These are phyloP conservation scores for Amaranthus hypochondriacus DNA, from an alignment of 148 eudicot genomes.

Conservation along the genomic window DNA sequence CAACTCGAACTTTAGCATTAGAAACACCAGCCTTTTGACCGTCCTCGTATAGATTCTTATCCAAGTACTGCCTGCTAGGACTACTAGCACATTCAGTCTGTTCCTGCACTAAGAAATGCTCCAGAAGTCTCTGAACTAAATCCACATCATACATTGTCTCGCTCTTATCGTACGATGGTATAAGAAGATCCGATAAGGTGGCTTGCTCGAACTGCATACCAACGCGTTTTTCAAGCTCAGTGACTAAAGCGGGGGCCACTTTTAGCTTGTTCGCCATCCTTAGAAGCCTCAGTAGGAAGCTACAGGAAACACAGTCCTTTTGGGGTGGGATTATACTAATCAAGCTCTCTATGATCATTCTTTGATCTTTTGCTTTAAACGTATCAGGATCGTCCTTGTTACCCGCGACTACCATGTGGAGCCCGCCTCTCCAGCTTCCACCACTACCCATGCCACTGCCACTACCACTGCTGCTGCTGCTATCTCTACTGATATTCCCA, in stretches of 20 bases:
- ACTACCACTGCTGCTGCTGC: no score
- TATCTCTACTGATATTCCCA: no score
- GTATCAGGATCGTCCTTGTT: slow-evolving; percentile 41
- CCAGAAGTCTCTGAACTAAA: slow-evolving; percentile 84
- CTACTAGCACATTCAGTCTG: slow-evolving; percentile 71
- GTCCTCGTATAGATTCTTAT: slow-evolving; percentile 43
- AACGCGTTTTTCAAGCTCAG: slow-evolving; percentile 88
- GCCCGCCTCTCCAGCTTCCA: slow-evolving; percentile 67
- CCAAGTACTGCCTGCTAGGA: slow-evolving; percentile 48
- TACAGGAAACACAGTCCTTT: slow-evolving; percentile 76
- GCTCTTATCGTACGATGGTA: slow-evolving; percentile 56
- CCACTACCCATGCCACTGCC: slow-evolving; percentile 22
- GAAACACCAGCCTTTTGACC: slow-evolving; percentile 33
- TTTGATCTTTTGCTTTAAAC: slow-evolving; percentile 61
- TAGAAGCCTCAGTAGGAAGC: slow-evolving; percentile 71
- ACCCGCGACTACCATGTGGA: slow-evolving; percentile 65
- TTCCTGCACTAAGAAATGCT: slow-evolving; percentile 89
- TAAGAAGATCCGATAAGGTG: slow-evolving; percentile 61
- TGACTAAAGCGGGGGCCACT: slow-evolving; percentile 84
- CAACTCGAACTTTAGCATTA: slow-evolving; percentile 79
- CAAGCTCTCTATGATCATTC: slow-evolving; percentile 87
- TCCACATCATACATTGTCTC: slow-evolving; percentile 86
- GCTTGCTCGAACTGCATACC: slow-evolving; percentile 99
- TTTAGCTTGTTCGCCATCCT: slow-evolving; percentile 84
- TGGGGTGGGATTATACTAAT: slow-evolving; percentile 93